These are phyloP conservation scores for Staphylotrichum tortipilum DNA, from an alignment of 495 filamentous ascomycete species.

Conservation along the genomic window DNA sequence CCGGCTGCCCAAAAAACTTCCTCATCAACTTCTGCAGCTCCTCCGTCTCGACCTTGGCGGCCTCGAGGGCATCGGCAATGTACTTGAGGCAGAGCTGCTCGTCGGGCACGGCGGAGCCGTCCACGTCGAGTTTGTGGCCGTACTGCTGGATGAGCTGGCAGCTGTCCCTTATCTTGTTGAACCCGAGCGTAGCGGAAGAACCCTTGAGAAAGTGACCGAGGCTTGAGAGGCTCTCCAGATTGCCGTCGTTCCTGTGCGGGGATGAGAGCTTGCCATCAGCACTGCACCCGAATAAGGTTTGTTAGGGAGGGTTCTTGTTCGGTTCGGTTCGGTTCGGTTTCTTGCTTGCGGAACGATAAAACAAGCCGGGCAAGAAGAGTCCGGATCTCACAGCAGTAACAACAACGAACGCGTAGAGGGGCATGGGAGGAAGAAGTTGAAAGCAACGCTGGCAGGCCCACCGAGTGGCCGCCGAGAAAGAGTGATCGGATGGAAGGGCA, in stretches of 20 bases:
- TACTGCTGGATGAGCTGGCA: slow-evolving; percentile 97
- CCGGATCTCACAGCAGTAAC: no score
- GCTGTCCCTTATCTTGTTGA: slow-evolving; percentile 82
- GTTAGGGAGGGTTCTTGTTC: not conserved
- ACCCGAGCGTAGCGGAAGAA: slow-evolving; percentile 90
- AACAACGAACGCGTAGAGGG: no score
- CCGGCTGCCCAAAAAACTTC: slow-evolving; percentile 56
- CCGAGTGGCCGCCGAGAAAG: no score
- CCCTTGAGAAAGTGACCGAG: slow-evolving; percentile 96
- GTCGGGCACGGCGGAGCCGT: slow-evolving; percentile 57
- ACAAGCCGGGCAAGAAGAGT: no score
- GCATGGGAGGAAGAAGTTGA: no score
- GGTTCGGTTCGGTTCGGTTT: not conserved
- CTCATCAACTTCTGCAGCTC: slow-evolving; percentile 63
- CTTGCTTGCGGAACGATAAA: no score
- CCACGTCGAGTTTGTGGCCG: slow-evolving; percentile 69
- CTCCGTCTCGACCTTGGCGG: slow-evolving; percentile 68
- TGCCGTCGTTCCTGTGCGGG: slow-evolving; percentile 47
- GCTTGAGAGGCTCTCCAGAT: slow-evolving; percentile 65
- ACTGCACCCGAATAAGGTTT: slow-evolving; percentile 12
- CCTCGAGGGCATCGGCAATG: slow-evolving; percentile 59
- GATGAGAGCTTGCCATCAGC: not conserved
- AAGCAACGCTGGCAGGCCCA: no score
- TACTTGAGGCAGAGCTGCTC: slow-evolving; percentile 54
- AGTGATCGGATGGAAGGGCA: no score